Evolutionary conservation across 2,329 filamentous ascomycete species (phyloP), one percentile per base, ranked within the genome.

Genomic region (Trichoderma simmonsii): DNA sequence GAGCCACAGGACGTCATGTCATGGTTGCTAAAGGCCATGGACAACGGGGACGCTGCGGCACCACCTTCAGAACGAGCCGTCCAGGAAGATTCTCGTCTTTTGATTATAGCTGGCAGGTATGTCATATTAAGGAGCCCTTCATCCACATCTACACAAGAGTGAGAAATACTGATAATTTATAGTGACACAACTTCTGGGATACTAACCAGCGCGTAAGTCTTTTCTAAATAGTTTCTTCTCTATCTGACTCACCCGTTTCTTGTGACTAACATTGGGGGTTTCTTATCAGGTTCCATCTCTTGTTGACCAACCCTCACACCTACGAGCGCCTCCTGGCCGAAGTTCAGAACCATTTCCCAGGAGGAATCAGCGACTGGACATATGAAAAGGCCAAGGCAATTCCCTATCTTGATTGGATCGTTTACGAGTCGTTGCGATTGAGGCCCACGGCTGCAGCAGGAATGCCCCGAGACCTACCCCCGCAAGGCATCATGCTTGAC

Each of bases 401-500:
- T 2, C 65, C 21, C 6, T 73, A 75, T 3, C 76, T 77, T 81
- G 60, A 83, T 80, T 3, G 76, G 77, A 6, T 68, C 43, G 81
- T 85, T 60, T 79, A 85, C 60, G 84, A 86, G 73, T 65, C 80
- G 0, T 75, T 84, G 39, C 77, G 83, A 0, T 73, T 85, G 4
- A 76, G 81, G 56, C 82, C 83, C 1, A 75, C 82, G 1, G 79
- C 83, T 0, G 79, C 80, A 0, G 77, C 77, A 2, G 82, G 81
- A 3, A 36, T 80, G 8, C 78, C 79, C 56, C 75, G 83, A 2
- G 73, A 79, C 34, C 83, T 83, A 2, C 82, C 83, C 0, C 77
- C 79, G 0, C 77, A 82, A 57, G 83, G 83, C 2, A 15, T 79
- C 4, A 39, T 57, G 7, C 21, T 85, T 4, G 80, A 76, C 0